Percentiles rank a stretch among this genome's conserved stretches.
phyloP scores from a whole-genome alignment of 2,329 filamentous ascomycete species.

The Capronia epimyces region DNA sequence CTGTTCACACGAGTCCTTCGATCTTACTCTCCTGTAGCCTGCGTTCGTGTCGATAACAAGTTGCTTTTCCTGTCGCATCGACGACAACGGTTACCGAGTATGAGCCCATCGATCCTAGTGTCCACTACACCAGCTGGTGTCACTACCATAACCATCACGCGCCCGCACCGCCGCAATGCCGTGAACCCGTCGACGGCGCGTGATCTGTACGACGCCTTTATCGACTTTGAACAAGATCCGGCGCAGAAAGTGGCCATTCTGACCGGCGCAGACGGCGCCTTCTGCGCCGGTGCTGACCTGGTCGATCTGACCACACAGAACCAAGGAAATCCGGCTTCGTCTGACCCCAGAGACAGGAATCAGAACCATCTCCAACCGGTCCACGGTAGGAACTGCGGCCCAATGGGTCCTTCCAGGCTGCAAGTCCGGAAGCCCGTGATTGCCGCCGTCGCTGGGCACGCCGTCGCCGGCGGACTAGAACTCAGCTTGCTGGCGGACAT shows the following conservation, averaged over 20 bases:
- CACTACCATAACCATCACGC: constrained; percentile 52
- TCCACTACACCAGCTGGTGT: constrained; percentile 37
- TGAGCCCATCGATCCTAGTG: not conserved
- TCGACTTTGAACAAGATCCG: constrained; percentile 46
- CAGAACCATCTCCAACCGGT: constrained; percentile 35
- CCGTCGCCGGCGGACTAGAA: constrained; percentile 52
- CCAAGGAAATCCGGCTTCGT: constrained; percentile 32
- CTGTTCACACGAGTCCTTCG: too few relatives aligned
- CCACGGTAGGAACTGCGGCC: constrained; percentile 39
- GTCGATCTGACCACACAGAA: constrained; percentile 32
- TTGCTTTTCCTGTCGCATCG: too few relatives aligned
- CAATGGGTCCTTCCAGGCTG: constrained; percentile 51
- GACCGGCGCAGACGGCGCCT: constrained; percentile 44
- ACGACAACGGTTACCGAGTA: too few relatives aligned
- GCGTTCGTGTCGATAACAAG: too few relatives aligned
- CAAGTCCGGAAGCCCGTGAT: constrained; percentile 50
- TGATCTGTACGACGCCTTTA: constrained; percentile 46
- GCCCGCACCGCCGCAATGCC: constrained; percentile 49
- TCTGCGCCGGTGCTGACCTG: constrained; percentile 53
- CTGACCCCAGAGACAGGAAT: too few relatives aligned
- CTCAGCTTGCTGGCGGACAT: constrained; percentile 51
- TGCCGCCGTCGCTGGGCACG: constrained; percentile 48
- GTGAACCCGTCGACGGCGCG: constrained; percentile 47
- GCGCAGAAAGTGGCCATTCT: constrained; percentile 52
- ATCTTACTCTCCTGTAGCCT: too few relatives aligned